A percentile compares a stretch with the other conserved stretches of the same genome.
These are phyloP conservation scores for Ilyonectria sp. DNA, from an alignment of 2,329 filamentous ascomycete genomes.

Conservation along the genomic window DNA sequence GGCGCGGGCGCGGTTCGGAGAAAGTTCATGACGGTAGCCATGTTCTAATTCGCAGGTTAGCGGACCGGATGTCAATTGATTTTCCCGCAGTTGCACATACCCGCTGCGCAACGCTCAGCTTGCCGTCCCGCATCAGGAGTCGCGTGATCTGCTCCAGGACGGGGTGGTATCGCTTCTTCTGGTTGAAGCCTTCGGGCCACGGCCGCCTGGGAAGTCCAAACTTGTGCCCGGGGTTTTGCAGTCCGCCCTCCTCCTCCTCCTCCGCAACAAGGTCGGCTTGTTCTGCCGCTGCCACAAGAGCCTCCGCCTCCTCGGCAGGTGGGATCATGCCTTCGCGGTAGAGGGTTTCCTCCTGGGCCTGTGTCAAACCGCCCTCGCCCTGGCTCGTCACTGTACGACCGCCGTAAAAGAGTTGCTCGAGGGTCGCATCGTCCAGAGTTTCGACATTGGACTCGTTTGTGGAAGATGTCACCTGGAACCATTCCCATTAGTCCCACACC, in stretches of 20 bases:
- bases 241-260: constrained; percentile 35
- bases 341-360: constrained; percentile 61
- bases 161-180: constrained; percentile 88
- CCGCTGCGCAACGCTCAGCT: constrained; percentile 90
- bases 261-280: constrained; percentile 37
- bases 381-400: constrained; percentile 51
- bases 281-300: constrained; percentile 44
- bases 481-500: constrained; percentile 36
- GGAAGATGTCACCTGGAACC: constrained; percentile 33
- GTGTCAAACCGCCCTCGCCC: constrained; percentile 54
- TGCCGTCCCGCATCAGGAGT: constrained; percentile 91
- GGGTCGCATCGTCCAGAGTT: constrained; percentile 53
- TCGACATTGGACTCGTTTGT: constrained; percentile 38
- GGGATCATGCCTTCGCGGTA: constrained; percentile 61
- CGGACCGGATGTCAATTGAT: background rate
- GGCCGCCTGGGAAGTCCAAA: constrained; percentile 81
- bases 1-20: constrained; percentile 90
- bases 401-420: constrained; percentile 56
- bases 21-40: constrained; percentile 85
- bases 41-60: constrained; percentile 72
- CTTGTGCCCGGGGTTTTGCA: constrained; percentile 75
- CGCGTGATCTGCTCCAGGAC: constrained; percentile 90
- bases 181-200: constrained; percentile 72
- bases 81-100: constrained; percentile 63
- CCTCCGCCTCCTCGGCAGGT: constrained; percentile 52